Base-by-base conservation (phyloP, 768 basidiomycete species). In the Russula abietina region DNA sequence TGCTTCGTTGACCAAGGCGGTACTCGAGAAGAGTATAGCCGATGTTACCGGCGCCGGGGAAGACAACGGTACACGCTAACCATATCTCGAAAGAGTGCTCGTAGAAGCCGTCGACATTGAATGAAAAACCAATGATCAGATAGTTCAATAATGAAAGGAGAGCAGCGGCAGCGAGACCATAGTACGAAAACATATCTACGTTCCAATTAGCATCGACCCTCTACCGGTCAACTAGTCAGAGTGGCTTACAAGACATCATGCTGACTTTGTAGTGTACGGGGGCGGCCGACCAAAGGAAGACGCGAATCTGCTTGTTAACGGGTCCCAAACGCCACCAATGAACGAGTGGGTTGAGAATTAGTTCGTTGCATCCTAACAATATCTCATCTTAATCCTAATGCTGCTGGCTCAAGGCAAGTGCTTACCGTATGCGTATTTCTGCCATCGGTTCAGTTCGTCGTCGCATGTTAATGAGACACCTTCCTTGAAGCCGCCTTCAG, bases 401-500 rank as follows among this genome's bases (percentile, higher is more conserved):
- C 38, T 32, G n/a, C 38, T 51, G 26, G 50, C n/a, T 56, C 41
- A 49, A 53, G 61, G 6, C 1, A 55, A 9, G 69, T 73, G 59
- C 70, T 56, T 69, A 82, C 87, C 89, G 73, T 89, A 90, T 0
- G 87, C 78, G 64, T 91, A 91, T 71, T 94, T 96, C 65, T 94
- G 91, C 93, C 93, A 96, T 2, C 93, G 75, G 69, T 94, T 94
- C 10, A 96, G 76, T 72, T 96, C 93, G 69, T 96, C 93, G 56
- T 93, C 91, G 59, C 85, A 86, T 0, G 93, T 94, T 17, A 96
- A 77, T 0, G 88, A 90, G 22, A 96, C 93, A 65, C 93, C 93
- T 70, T 96, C 93, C 75, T 93, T 89, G 78, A 94, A 95, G 2
- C 84, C 88, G 53, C 91, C 85, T 24, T 88, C 81, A n/a, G 85